These are phyloP conservation scores for Globisporangium cederbergense DNA, from an alignment of 352 stramenopile genomes.

Conservation along the genomic window DNA sequence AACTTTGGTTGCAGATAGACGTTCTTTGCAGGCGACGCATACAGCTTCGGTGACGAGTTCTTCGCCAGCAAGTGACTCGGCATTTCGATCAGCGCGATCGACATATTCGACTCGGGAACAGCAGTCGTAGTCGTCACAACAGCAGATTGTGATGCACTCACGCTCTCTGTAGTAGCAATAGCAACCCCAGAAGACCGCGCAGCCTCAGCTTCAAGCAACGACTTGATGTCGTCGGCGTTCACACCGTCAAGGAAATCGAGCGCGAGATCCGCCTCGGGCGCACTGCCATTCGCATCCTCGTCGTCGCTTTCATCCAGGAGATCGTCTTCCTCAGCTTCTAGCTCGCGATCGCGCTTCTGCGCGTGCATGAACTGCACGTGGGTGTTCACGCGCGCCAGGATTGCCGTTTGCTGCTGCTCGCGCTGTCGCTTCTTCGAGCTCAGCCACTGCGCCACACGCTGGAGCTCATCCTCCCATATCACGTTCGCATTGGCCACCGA, in stretches of 20 bases:
- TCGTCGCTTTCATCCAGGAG: conserved; percentile 25
- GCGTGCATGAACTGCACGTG: conserved; percentile 41
- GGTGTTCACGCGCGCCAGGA: conserved; percentile 32
- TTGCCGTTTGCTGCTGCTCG: conserved; percentile 11
- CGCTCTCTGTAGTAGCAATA: neutral
- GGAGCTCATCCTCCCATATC: conserved; percentile 45
- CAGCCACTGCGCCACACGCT: conserved; percentile 38
- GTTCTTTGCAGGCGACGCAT: conserved; percentile 13
- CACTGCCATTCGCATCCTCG: conserved; percentile 11
- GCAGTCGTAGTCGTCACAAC: neutral
- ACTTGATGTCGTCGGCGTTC: conserved; percentile 46
- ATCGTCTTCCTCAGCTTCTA: conserved; percentile 13
- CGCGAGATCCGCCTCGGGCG: conserved; percentile 18
- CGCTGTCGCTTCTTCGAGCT: conserved; percentile 10
- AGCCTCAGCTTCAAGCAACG: conserved; percentile 41
- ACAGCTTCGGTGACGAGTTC: conserved; percentile 16
- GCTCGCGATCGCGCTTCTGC: conserved; percentile 30
- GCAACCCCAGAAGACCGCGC: conserved; percentile 1
- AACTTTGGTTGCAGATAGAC: conserved; percentile 14
- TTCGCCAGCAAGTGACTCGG: conserved; percentile 22
- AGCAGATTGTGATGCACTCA: neutral
- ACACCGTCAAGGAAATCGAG: conserved; percentile 60
- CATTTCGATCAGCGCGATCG: conserved; percentile 25
- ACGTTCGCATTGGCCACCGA: neutral
- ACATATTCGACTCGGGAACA: neutral